Evolutionary conservation across 345 rosid species (phyloP).

Genomic region (Psidium friedrichsthalianum): DNA sequence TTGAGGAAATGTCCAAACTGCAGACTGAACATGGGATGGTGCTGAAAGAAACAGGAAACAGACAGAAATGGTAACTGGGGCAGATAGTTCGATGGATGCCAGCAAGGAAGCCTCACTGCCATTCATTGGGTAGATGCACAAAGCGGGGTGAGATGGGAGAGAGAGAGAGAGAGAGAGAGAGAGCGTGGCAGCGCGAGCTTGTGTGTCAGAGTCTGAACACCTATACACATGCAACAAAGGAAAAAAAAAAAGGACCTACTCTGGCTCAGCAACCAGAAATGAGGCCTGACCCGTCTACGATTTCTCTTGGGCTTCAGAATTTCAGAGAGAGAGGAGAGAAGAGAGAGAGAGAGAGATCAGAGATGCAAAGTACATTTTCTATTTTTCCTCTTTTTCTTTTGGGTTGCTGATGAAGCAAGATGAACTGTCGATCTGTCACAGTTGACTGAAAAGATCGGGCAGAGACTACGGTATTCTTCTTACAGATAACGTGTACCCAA

Average conservation of each 20-base stretch:
- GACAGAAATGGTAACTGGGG: neutral
- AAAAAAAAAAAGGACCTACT: neutral
- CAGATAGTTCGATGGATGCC: neutral
- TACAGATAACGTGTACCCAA: neutral
- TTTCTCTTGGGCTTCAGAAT: neutral
- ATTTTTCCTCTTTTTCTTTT: neutral
- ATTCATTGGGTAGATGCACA: neutral
- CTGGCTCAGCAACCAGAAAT: neutral
- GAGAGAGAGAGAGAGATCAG: neutral
- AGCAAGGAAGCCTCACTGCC: neutral
- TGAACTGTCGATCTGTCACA: neutral
- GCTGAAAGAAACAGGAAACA: neutral
- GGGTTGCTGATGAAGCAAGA: neutral
- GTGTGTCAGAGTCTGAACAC: neutral
- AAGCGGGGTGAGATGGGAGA: neutral
- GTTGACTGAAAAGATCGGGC: neutral
- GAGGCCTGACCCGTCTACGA: neutral
- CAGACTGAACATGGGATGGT: neutral
- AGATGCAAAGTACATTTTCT: neutral
- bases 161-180: neutral
- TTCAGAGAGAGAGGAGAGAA: neutral
- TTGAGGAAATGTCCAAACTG: neutral
- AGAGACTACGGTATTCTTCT: neutral
- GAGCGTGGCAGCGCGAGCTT: neutral
- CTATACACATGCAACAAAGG: neutral